Conservation (phyloP, 371 early-diverging fungal genomes). For the Umbelopsis sp. region DNA sequence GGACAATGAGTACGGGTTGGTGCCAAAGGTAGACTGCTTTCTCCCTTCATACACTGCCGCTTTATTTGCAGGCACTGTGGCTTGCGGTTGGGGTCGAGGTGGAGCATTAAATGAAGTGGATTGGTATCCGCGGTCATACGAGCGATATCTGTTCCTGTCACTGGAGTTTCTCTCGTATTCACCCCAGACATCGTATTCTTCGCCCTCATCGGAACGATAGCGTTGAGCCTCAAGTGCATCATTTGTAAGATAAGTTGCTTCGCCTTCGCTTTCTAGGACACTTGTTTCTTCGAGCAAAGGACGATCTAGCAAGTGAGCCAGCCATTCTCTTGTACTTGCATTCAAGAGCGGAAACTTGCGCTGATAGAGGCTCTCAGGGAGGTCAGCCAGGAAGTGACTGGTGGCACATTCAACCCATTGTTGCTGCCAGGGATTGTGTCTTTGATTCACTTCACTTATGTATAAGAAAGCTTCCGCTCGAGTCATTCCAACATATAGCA, state of each 20-base stretch:
- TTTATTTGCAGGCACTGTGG: too few species aligned
- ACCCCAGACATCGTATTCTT: background rate
- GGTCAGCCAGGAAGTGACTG: background rate
- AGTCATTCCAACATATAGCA: conserved; percentile 60
- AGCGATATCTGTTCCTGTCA: too few species aligned
- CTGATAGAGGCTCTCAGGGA: background rate
- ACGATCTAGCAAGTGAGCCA: background rate
- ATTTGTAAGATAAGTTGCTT: too few species aligned
- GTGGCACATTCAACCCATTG: background rate
- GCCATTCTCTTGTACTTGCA: background rate
- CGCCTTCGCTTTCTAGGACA: background rate
- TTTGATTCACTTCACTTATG: background rate
- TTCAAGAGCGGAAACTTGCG: background rate
- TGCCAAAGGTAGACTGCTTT: too few species aligned
- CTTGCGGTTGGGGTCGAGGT: too few species aligned
- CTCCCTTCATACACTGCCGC: too few species aligned
- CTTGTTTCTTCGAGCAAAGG: background rate
- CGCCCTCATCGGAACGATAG: too few species aligned
- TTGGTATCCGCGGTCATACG: too few species aligned
- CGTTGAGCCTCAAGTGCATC: too few species aligned
- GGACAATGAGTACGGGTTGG: too few species aligned
- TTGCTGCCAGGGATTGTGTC: background rate
- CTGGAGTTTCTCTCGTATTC: too few species aligned
- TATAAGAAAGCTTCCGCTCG: conserved; percentile 38
- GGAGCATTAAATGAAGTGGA: too few species aligned